phyloP scores from a whole-genome alignment of 805 yeast genomes.

The Clavispora vitiphila region DNA sequence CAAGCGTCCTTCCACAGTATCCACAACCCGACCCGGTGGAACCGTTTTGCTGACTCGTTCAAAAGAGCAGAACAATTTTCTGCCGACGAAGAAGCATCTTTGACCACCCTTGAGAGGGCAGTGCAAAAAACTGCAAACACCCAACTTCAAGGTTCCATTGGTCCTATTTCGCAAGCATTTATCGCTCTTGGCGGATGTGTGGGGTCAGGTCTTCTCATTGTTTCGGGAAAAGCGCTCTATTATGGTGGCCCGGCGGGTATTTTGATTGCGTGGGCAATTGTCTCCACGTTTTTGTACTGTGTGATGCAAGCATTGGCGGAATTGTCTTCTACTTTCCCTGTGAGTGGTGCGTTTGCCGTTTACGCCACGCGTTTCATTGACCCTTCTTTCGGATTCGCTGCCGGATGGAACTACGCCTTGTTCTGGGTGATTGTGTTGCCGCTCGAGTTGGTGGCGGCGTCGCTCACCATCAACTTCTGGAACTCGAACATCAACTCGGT shows the following conservation, averaged over 20 bases:
- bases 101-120: constrained; percentile 12
- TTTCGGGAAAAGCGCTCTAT: constrained; percentile 32
- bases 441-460: constrained; percentile 38
- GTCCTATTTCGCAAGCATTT: constrained; percentile 19
- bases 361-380: constrained; percentile 39
- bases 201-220: constrained; percentile 39
- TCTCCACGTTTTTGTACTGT: constrained; percentile 36
- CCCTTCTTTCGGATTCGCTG: constrained; percentile 43
- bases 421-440: constrained; percentile 43
- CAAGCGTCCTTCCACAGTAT: background rate
- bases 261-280: constrained; percentile 37
- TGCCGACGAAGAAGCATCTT: constrained; percentile 3
- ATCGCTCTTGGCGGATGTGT: constrained; percentile 41
- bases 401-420: constrained; percentile 40
- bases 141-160: constrained; percentile 9
- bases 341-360: constrained; percentile 38
- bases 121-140: constrained; percentile 10
- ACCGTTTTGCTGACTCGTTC: constrained; percentile 10
- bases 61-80: constrained; percentile 6
- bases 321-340: constrained; percentile 34
- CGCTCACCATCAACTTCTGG: constrained; percentile 39
- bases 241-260: constrained; percentile 34
- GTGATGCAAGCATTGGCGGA: constrained; percentile 41
- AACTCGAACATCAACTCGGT: constrained; percentile 33
- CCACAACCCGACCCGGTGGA: constrained; percentile 3